Evolutionary conservation across 805 yeast species (phyloP), one percentile per base, ranked within the genome.

Genomic region (Phaffomyces opuntiae): DNA sequence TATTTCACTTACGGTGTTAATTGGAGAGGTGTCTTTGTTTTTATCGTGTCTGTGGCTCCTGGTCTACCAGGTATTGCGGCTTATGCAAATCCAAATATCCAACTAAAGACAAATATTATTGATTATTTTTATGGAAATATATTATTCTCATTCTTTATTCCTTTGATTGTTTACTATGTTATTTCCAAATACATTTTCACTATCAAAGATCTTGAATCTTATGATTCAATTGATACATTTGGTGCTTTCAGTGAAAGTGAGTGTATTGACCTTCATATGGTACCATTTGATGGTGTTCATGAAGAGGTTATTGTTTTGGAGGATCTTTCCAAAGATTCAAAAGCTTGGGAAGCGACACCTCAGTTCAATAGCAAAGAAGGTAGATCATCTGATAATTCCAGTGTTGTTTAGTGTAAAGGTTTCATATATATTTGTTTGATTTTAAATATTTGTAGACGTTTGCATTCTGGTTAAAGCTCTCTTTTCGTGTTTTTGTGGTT

Each of bases 11-110:
- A 48, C n/a, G 71, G 71, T 29, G 48, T 61, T 43, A 63, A 66
- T 45, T 59, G 56, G 52, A 54, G 64, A 47, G 60, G 59, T 13
- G 17, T 64, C 5, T 37, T 55, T 39, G 60, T 57, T 2, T 65
- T 62, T 51, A 9, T 56, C 29, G 59, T 63, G 1, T 35, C 62
- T 16, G 57, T 63, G 32, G 60, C 59, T n/a, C 72, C 71, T 4
- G 67, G 67, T 17, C 49, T 69, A 9, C 73, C 73, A 1, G 73
- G 73, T 8, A 49, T 68, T 49, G 64, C 65, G 9, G 47, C 61
- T 17, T 57, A 55, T 25, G 65, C 68, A 4, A 59, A 59, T 40
- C 43, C 64, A 1, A 47, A 38, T 3, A 53, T 64, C 26, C 19
- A 32, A 1, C 43, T 64, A 33, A 51, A 51, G 38, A 45, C 53